Evolutionary conservation across 148 eudicot genomes (phyloP), one percentile per base, ranked within the genome.

Genomic region (Cornus florida): DNA sequence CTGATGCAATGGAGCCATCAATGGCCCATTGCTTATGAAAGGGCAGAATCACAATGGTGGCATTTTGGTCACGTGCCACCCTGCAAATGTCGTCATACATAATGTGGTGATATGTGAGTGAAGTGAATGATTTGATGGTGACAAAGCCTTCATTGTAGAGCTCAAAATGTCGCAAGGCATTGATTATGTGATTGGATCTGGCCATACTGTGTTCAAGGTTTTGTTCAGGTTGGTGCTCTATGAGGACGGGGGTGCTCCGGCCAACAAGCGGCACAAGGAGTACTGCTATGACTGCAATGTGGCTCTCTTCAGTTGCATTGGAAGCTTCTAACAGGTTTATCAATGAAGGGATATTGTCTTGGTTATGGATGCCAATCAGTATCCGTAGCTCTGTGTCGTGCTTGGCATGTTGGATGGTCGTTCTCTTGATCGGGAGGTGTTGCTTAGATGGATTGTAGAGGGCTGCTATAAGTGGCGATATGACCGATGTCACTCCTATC

Each of bases 311-410:
- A 1, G 89, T 84, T 13, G 93, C 84, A 48, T 68, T 22, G 1
- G 98, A 92, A 22, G 89, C 91, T 76, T 92, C 97, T 1, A 94
- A 83, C 31, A 94, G 73, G 80, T 87, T 87, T 9, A 94, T 41
- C 10, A 91, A 43, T 13, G 90, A 62, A 10, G 91, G 91, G n/a
- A 88, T 81, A 32, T 79, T 87, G 62, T 92, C 91, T 59, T 87
- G 90, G 48, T 84, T 79, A 35, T 89, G 86, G 17, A 94, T 81
- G 77, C 97, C 92, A 24, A 85, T 84, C n/a, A 87, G 70, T 8
- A 94, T 82, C 74, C 86, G 76, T 10, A 94, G 83, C 82, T 91
- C 97, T 0, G 84, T 64, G 10, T 81, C 90, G 11, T 68, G 89
- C 78, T 91, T 91, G 74, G 83, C 59, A 60, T 89, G 92, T 67